Evolutionary conservation across 2,329 filamentous ascomycete genomes (phyloP).

Genomic region (Massarina eburnea): DNA sequence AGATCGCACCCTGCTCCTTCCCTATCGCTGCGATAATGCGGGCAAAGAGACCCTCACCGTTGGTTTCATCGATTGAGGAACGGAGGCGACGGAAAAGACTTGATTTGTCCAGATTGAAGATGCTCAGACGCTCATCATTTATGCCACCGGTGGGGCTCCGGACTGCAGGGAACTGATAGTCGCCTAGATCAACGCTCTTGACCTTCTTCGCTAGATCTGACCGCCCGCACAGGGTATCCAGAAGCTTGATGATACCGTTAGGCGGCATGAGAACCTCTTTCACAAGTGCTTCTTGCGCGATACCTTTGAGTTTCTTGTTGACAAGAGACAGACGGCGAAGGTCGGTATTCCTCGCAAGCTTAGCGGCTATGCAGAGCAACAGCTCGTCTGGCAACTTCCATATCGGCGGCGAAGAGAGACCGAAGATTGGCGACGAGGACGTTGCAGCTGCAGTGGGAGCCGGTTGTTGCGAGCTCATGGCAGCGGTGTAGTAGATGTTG

Average conservation of each 20-base stretch:
- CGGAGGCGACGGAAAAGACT: slow-evolving; percentile 3
- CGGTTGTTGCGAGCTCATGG: not conserved
- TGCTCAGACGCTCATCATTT: not conserved
- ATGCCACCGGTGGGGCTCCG: not conserved
- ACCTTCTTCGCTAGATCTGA: slow-evolving; percentile 12
- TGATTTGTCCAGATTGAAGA: slow-evolving; percentile 1
- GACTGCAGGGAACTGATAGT: slow-evolving; percentile 6
- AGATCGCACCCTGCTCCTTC: not conserved
- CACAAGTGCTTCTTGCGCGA: slow-evolving; percentile 17
- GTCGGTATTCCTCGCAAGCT: slow-evolving; percentile 1
- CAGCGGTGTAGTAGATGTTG: not conserved
- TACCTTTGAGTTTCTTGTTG: slow-evolving; percentile 9
- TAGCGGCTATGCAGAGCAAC: slow-evolving; percentile 2
- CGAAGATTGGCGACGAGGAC: not conserved
- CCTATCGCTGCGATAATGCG: not conserved
- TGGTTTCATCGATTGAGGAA: slow-evolving; percentile 2
- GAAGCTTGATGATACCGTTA: slow-evolving; percentile 12
- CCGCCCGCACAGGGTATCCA: slow-evolving; percentile 9
- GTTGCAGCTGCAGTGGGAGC: not conserved
- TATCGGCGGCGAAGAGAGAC: not conserved
- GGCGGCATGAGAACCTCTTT: slow-evolving; percentile 11
- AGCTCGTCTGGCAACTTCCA: slow-evolving; percentile 5
- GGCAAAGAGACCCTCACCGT: not conserved
- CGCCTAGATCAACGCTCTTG: slow-evolving; percentile 13
- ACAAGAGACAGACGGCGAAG: slow-evolving; percentile 13